Conservation (phyloP, 169 alveolate genomes). For the Cryptosporidium ryanae region DNA sequence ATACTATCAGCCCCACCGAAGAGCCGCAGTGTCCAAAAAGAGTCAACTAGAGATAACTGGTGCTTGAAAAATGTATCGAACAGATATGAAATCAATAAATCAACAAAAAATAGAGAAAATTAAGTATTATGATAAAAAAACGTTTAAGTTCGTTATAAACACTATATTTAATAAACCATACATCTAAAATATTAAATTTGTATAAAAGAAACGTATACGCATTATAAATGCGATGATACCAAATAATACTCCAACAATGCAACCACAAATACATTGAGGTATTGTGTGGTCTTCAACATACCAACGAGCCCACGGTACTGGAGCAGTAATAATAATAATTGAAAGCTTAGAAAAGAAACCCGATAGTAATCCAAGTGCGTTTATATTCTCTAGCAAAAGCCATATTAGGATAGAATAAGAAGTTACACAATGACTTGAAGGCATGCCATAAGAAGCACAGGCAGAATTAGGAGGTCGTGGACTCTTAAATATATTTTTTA, state of each 20-base stretch:
- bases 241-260: slow-evolving; percentile 68
- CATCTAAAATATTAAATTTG: slow-evolving; percentile 48
- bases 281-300: slow-evolving; percentile 78
- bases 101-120: background rate
- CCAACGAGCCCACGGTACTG: slow-evolving; percentile 80
- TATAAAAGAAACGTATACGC: slow-evolving; percentile 50
- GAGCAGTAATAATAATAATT: slow-evolving; percentile 74
- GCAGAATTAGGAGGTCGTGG: slow-evolving; percentile 79
- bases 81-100: background rate
- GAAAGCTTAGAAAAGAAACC: slow-evolving; percentile 69
- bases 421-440: slow-evolving; percentile 78
- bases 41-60: no score
- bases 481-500: slow-evolving; percentile 75
- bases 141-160: background rate
- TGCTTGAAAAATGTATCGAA: no score
- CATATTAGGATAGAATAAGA: slow-evolving; percentile 74
- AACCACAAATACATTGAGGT: slow-evolving; percentile 76
- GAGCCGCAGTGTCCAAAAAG: background rate
- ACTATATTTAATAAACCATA: background rate
- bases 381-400: slow-evolving; percentile 72
- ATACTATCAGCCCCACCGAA: slow-evolving; percentile 70
- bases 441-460: slow-evolving; percentile 78
- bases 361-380: slow-evolving; percentile 75
- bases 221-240: slow-evolving; percentile 64
- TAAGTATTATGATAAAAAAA: background rate